These are phyloP conservation scores for Dicorynia guianensis DNA, from an alignment of 306 rosid genomes.

Conservation along the genomic window DNA sequence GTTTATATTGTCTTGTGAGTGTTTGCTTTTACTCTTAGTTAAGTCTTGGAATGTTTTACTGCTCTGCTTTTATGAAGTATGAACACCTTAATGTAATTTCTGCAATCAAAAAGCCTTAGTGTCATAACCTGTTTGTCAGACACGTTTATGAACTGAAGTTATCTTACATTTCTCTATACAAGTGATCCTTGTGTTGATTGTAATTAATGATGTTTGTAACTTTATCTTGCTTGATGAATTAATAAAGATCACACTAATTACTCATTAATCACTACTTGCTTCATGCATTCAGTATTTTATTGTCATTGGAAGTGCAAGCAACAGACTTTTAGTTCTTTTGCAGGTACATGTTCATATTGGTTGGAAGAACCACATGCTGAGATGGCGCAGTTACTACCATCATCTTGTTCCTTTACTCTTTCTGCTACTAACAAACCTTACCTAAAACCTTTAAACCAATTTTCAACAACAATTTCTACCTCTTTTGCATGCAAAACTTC, in stretches of 20 bases:
- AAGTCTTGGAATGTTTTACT: not conserved
- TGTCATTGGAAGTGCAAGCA: constrained; percentile 25
- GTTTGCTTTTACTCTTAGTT: not conserved
- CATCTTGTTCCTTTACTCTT: constrained; percentile 67
- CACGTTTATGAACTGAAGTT: not conserved
- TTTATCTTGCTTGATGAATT: not conserved
- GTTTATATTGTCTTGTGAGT: too few species aligned
- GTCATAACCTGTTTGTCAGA: not conserved
- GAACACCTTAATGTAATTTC: too few species aligned
- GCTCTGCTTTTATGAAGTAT: too few species aligned
- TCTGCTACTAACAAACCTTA: constrained; percentile 59
- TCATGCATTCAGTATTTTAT: not conserved
- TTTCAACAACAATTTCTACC: constrained; percentile 50
- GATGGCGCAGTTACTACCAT: constrained; percentile 83
- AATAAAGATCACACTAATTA: too few species aligned
- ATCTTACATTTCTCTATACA: not conserved
- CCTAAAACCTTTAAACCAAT: constrained; percentile 54
- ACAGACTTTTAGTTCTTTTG: constrained; percentile 32
- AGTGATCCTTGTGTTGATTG: not conserved
- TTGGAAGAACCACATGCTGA: constrained; percentile 31
- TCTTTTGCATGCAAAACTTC: constrained; percentile 46
- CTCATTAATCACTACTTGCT: not conserved
- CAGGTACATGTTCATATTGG: constrained; percentile 45
- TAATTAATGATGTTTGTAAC: not conserved
- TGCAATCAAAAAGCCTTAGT: too few species aligned